Evolutionary conservation across 345 rosid species (phyloP).

Genomic region (Mercurialis annua): DNA sequence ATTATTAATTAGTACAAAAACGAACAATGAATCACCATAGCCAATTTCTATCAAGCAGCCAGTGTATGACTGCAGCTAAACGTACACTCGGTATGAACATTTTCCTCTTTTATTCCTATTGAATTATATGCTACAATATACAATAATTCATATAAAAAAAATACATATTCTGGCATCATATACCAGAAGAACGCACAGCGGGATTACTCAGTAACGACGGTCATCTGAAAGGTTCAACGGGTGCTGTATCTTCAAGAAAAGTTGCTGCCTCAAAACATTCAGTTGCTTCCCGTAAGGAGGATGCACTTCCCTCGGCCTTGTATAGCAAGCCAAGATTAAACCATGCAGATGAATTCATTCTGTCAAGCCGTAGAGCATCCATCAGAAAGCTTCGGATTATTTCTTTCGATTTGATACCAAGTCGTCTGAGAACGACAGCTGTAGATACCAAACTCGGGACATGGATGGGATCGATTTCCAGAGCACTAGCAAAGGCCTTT

Average conservation of each 20-base stretch:
- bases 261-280: slow-evolving; percentile 66
- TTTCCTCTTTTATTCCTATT: slow-evolving; percentile 14
- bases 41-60: background rate
- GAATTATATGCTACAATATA: slow-evolving; percentile 4
- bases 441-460: slow-evolving; percentile 59
- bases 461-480: slow-evolving; percentile 48
- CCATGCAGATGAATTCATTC: slow-evolving; percentile 56
- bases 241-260: slow-evolving; percentile 50
- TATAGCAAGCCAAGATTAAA: slow-evolving; percentile 56
- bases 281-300: slow-evolving; percentile 38
- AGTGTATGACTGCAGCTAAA: background rate
- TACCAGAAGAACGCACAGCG: background rate
- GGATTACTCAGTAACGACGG: background rate
- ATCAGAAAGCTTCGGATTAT: slow-evolving; percentile 47
- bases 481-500: slow-evolving; percentile 41
- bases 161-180: background rate
- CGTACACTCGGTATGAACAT: background rate
- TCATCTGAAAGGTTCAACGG: slow-evolving; percentile 63
- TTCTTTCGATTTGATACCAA: slow-evolving; percentile 33
- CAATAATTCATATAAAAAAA: background rate
- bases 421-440: slow-evolving; percentile 43
- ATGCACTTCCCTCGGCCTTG: slow-evolving; percentile 33
- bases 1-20: too few species aligned
- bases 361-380: slow-evolving; percentile 49
- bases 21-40: too few species aligned